phyloP scores from a whole-genome alignment of 2,329 filamentous ascomycete species.

The Bipolaris sorokiniana region DNA sequence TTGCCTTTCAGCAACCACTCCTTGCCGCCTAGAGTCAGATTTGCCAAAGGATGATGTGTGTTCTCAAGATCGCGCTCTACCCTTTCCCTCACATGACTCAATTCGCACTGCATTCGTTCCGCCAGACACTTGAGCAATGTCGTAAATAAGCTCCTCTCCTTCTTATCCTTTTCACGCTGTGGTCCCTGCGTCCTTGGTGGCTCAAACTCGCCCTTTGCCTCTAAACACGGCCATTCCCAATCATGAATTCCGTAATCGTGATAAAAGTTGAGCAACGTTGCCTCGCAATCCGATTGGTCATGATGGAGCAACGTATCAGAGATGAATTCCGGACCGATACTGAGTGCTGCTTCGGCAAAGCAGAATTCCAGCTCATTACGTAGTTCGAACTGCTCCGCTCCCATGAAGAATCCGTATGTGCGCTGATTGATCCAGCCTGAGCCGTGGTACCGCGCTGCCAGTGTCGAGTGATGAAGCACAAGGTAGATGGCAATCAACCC shows the following conservation, averaged over 20 bases:
- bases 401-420: constrained; percentile 39
- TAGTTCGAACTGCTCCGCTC: constrained; percentile 34
- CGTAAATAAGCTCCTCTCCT: constrained; percentile 29
- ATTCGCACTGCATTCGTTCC: constrained; percentile 20
- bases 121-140: constrained; percentile 36
- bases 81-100: constrained; percentile 29
- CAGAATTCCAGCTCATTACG: constrained; percentile 41
- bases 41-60: constrained; percentile 30
- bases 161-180: constrained; percentile 12
- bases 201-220: constrained; percentile 27
- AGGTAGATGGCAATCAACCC: constrained; percentile 39
- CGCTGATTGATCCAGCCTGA: constrained; percentile 42
- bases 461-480: constrained; percentile 33
- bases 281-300: constrained; percentile 21
- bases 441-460: constrained; percentile 41
- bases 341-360: constrained; percentile 37
- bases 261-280: constrained; percentile 36
- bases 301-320: constrained; percentile 27
- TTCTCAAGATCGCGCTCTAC: constrained; percentile 29
- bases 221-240: constrained; percentile 34
- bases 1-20: constrained; percentile 30
- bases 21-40: constrained; percentile 34
- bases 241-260: constrained; percentile 36
- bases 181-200: constrained; percentile 41
- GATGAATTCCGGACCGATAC: constrained; percentile 35